phyloP scores from a whole-genome alignment of 345 rosid species.

The Eucalyptus coolabah region DNA sequence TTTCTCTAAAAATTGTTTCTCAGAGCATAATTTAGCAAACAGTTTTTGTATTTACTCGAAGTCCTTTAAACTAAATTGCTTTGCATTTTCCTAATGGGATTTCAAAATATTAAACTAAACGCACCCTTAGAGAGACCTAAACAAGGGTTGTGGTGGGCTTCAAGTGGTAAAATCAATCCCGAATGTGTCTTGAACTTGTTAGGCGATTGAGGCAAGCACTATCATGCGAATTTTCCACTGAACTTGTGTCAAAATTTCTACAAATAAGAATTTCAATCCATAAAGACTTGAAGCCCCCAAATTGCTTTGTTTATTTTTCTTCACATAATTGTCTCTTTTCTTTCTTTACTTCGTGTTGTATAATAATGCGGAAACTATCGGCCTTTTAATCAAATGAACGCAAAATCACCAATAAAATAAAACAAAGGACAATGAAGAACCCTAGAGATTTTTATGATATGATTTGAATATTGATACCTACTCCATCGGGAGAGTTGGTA shows the following conservation, averaged over 20 bases:
- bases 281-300: background rate
- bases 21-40: too few relatives aligned
- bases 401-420: too few relatives aligned
- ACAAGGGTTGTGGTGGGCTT: background rate
- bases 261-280: background rate
- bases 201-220: background rate
- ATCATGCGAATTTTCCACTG: background rate
- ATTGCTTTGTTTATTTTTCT: background rate
- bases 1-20: too few relatives aligned
- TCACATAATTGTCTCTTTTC: background rate
- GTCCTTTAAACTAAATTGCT: too few relatives aligned
- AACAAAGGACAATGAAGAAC: background rate
- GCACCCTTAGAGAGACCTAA: background rate
- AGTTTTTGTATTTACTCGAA: too few relatives aligned
- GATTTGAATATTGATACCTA: background rate
- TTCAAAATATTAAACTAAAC: too few relatives aligned
- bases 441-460: background rate
- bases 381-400: background rate
- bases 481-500: background rate
- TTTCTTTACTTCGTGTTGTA: background rate
- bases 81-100: background rate
- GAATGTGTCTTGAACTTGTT: background rate
- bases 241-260: background rate
- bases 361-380: background rate
- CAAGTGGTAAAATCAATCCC: background rate